Base-by-base conservation (phyloP, 1,284 basidiomycete genomes). In the Malassezia yamatoensis region DNA sequence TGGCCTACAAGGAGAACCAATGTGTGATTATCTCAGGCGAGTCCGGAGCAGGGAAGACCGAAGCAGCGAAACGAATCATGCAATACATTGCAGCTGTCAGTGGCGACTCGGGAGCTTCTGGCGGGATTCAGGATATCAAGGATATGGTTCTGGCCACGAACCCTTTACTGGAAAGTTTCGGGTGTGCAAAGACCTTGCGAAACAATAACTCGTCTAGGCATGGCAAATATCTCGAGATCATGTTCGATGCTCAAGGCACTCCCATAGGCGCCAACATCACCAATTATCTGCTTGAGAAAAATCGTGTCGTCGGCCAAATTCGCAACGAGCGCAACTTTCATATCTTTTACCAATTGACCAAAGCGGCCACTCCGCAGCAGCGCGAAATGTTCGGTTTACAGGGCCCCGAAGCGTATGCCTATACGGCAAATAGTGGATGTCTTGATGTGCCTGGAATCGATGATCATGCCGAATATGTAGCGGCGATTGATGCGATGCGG, bases 61-160 rank as follows among this genome's bases (percentile, higher is more conserved):
- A 69, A 54, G 68, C 66, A 34, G 69, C 67, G 13, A 70, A 70
- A 51, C 66, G 90, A 54, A 98, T 99, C 77, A 99, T 99, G 94
- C 91, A 98, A 77, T 99, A 98, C 75, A 96, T 98, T 64, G 94
- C 94, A 11, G 94, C 88, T 6, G 94, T 98, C 2, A 90, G 88
- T 36, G 88, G 88, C 52, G 75, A 75, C 16, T 82, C 85, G 61
- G 85, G 85, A 69, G 61, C 57, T 33, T 52, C 53, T 51, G 68
- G 75, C 33, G 39, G 39, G n/a, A 96, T 98, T 62, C 88, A 93
- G 74, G 86, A 90, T 75, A 91, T 98, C 77, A 96, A 98, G 79
- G 91, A 98, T 73, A 99, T 99, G 94, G 94, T 98, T n/a, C 80
- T 99, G 40, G 94, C 94, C 9, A 99, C 94, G 15, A 98, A 99